Conservation (phyloP, 2,329 filamentous ascomycete species). For the Venturia effusa region DNA sequence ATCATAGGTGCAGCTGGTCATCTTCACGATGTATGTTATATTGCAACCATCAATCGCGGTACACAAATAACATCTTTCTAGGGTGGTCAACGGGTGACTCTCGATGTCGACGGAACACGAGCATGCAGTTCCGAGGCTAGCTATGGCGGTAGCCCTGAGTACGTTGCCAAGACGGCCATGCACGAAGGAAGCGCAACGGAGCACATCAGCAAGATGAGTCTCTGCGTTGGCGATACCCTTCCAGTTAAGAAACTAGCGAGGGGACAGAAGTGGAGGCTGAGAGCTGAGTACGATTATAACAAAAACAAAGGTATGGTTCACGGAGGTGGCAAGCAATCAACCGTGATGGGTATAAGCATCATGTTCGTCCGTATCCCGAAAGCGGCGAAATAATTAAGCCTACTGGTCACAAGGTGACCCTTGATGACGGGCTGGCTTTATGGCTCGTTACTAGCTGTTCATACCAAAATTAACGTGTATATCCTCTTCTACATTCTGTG, state of each 20-base stretch:
- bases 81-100: neutral
- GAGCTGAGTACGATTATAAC: conserved; percentile 9
- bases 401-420: neutral
- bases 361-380: conserved; percentile 10
- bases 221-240: conserved; percentile 1
- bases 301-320: conserved; percentile 9
- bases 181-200: conserved; percentile 2
- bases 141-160: conserved; percentile 8
- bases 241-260: conserved; percentile 1
- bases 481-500: too few species aligned
- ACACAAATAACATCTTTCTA: neutral
- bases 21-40: conserved; percentile 7
- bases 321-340: conserved; percentile 1
- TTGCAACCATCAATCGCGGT: neutral
- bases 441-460: too few species aligned
- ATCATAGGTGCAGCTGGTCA: conserved; percentile 10
- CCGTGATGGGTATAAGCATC: conserved; percentile 10
- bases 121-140: conserved; percentile 3
- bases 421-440: too few species aligned
- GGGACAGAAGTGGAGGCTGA: conserved; percentile 10
- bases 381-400: neutral
- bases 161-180: neutral
- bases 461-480: too few species aligned
- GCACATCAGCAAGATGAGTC: conserved; percentile 11
- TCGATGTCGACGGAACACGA: conserved; percentile 3